Conservation (phyloP, 352 stramenopile genomes). For the Pythium periplocum region DNA sequence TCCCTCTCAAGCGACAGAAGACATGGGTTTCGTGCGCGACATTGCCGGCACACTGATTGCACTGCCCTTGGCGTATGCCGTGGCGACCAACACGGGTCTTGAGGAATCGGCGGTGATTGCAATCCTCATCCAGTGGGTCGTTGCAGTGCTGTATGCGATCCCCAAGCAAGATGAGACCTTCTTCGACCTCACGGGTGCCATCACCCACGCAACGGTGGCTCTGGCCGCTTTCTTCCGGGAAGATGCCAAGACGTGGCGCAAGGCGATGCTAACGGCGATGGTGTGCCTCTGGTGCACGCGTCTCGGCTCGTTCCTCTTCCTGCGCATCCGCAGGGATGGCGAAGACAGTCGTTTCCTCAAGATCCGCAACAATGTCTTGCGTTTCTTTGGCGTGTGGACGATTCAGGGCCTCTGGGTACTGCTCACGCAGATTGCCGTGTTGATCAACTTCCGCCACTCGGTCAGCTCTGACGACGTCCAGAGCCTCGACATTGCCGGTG, state of each 20-base stretch:
- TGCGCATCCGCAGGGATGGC: constrained; percentile 57
- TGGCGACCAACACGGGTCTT: constrained; percentile 31
- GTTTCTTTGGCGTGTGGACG: constrained; percentile 76
- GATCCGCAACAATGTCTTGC: constrained; percentile 54
- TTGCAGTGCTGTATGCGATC: constrained; percentile 54
- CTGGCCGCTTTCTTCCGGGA: constrained; percentile 31
- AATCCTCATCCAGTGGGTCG: constrained; percentile 61
- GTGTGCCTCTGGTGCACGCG: constrained; percentile 78
- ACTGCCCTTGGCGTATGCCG: constrained; percentile 27
- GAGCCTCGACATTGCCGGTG: constrained; percentile 39
- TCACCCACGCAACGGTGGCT: constrained; percentile 62
- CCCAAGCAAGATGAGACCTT: constrained; percentile 69
- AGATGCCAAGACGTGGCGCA: constrained; percentile 37
- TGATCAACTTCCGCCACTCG: constrained; percentile 43
- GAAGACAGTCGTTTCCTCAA: constrained; percentile 72
- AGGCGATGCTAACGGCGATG: constrained; percentile 47
- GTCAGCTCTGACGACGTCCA: constrained; percentile 16
- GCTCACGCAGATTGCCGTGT: constrained; percentile 62
- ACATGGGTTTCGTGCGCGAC: constrained; percentile 40
- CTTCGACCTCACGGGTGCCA: constrained; percentile 81
- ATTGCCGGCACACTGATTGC: constrained; percentile 29
- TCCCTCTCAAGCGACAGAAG: background rate
- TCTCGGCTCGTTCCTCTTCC: constrained; percentile 74
- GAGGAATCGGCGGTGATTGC: constrained; percentile 43
- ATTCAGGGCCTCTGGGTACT: constrained; percentile 84